Evolutionary conservation across 495 filamentous ascomycete species (phyloP).

Genomic region (Penicillium pancosmium): DNA sequence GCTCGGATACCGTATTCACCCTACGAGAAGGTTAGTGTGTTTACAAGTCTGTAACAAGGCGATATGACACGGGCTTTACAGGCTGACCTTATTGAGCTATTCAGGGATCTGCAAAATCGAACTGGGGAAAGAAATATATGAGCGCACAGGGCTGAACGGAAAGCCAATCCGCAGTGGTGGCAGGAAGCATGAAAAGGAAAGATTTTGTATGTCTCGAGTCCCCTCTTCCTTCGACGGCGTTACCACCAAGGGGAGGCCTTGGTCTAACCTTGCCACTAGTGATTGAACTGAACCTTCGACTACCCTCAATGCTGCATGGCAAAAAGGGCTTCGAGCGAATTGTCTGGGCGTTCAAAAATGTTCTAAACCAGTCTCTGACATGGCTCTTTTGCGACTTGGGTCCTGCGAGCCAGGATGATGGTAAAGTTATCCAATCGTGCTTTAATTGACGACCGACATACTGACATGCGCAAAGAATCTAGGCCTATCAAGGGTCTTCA

Average conservation of each 20-base stretch:
- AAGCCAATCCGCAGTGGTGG: constrained; percentile 63
- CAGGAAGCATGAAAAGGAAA: constrained; percentile 61
- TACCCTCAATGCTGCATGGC: constrained; percentile 82
- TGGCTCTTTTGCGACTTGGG: constrained; percentile 81
- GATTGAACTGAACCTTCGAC: constrained; percentile 78
- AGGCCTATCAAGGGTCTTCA: constrained; percentile 57
- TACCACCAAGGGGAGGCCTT: not conserved
- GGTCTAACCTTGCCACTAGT: constrained; percentile 48
- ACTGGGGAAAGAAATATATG: constrained; percentile 81
- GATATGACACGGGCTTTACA: not conserved
- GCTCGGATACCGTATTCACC: constrained; percentile 78
- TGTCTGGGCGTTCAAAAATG: constrained; percentile 82
- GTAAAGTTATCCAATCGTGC: constrained; percentile 8
- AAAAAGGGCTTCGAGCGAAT: constrained; percentile 90
- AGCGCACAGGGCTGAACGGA: constrained; percentile 80
- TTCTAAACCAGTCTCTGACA: constrained; percentile 66
- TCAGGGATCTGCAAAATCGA: constrained; percentile 73
- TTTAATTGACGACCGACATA: not conserved
- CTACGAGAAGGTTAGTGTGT: constrained; percentile 64
- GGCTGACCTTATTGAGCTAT: constrained; percentile 3
- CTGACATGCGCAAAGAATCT: constrained; percentile 18
- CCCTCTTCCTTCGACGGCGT: not conserved
- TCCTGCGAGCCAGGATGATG: constrained; percentile 25
- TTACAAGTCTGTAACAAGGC: not conserved
- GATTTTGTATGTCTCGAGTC: constrained; percentile 49